These are phyloP conservation scores for Aspergillus bombycis DNA, from an alignment of 2,329 filamentous ascomycete genomes.

Conservation along the genomic window DNA sequence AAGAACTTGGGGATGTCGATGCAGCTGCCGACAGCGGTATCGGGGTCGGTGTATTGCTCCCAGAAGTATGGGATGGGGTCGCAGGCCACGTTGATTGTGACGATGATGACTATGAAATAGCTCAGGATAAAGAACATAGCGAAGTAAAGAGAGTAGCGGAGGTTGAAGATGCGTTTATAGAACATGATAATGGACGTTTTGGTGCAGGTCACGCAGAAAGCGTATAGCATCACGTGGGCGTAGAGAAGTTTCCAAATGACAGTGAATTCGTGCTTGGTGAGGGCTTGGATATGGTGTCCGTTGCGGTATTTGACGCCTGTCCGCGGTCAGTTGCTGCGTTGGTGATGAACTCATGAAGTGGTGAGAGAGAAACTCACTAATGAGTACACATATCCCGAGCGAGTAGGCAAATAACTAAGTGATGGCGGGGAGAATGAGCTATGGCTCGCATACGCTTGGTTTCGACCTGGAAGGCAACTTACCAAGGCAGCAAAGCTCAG, in stretches of 20 bases:
- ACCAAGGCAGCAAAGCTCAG: not conserved
- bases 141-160: not conserved
- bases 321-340: not conserved
- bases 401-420: not conserved
- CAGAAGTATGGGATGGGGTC: conserved; percentile 2
- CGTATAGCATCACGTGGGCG: conserved; percentile 7
- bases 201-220: conserved; percentile 5
- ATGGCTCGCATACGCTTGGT: not conserved
- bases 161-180: conserved; percentile 6
- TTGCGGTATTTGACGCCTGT: not conserved
- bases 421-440: not conserved
- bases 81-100: not conserved
- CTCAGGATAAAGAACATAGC: not conserved
- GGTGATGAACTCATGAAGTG: not conserved
- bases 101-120: conserved; percentile 3
- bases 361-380: not conserved
- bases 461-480: not conserved
- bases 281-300: not conserved
- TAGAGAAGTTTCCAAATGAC: conserved; percentile 7
- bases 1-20: conserved; percentile 5
- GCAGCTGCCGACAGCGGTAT: not conserved
- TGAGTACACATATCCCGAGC: not conserved
- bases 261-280: not conserved
- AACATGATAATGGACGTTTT: conserved; percentile 9
- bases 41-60: not conserved